These are phyloP conservation scores for Neurospora sp. DNA, from an alignment of 495 filamentous ascomycete genomes.

Conservation along the genomic window DNA sequence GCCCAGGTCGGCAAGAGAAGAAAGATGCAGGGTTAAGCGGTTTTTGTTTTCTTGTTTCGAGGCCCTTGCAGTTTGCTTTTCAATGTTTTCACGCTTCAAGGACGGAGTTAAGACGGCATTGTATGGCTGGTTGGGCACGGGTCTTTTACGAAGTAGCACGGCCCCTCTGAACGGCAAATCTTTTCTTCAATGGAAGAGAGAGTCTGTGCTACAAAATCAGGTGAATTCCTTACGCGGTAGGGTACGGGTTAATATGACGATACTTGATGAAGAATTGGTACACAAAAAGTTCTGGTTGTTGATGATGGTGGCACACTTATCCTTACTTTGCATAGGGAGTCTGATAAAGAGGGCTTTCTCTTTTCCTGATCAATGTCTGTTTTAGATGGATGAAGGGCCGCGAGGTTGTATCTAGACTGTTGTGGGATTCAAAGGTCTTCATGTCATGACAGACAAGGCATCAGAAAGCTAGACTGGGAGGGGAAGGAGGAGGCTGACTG, in stretches of 20 bases:
- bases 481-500: neutral
- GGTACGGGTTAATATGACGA: neutral
- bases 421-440: neutral
- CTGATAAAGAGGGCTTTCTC: neutral
- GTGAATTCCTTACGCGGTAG: neutral
- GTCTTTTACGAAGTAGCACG: neutral
- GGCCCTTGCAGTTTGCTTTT: slow-evolving; percentile 5
- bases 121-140: slow-evolving; percentile 2
- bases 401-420: neutral
- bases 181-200: neutral
- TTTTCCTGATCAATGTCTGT: neutral
- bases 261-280: neutral
- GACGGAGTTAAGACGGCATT: slow-evolving; percentile 7
- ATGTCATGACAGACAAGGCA: neutral
- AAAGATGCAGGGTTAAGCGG: slow-evolving; percentile 38
- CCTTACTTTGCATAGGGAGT: neutral
- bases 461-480: neutral
- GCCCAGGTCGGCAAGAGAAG: slow-evolving; percentile 95
- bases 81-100: neutral
- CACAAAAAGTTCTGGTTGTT: neutral
- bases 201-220: neutral
- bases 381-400: neutral
- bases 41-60: neutral
- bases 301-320: neutral
- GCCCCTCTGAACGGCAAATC: neutral